These are phyloP conservation scores for Coix lacrymajobi DNA, from an alignment of 176 grass and related monocot genomes.

Conservation along the genomic window DNA sequence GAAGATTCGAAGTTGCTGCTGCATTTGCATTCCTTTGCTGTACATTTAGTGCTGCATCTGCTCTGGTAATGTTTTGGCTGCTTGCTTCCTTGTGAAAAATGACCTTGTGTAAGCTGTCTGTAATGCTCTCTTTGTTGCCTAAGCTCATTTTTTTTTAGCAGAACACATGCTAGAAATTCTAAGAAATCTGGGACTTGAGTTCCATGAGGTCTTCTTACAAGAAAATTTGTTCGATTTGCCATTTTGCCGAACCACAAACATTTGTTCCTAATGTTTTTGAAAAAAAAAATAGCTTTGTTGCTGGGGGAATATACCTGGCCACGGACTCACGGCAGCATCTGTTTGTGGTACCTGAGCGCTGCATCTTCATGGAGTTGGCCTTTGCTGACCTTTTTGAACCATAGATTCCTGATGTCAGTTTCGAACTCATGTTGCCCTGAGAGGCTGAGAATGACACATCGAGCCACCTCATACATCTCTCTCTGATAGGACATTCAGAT, in stretches of 20 bases:
- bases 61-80: conserved; percentile 78
- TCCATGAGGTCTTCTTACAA: not conserved
- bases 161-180: not conserved
- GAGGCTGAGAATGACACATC: not conserved
- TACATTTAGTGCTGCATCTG: conserved; percentile 55
- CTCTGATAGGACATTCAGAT: not conserved
- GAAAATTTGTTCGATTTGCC: not conserved
- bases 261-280: not conserved
- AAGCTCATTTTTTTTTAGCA: not conserved
- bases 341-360: not conserved
- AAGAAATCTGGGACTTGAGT: not conserved
- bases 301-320: not conserved
- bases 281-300: not conserved
- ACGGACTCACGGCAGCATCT: not conserved
- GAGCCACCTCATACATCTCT: not conserved
- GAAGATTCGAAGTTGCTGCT: conserved; percentile 60
- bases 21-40: conserved; percentile 80
- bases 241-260: not conserved
- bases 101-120: conserved; percentile 27
- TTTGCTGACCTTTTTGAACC: not conserved
- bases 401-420: not conserved
- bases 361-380: not conserved
- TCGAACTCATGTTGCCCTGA: not conserved
- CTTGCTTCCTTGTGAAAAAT: conserved; percentile 59
- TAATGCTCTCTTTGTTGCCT: conserved; percentile 16